Evolutionary conservation across 805 yeast genomes (phyloP), one percentile per base, ranked within the genome.

Genomic region (Soucietia sequanensis): DNA sequence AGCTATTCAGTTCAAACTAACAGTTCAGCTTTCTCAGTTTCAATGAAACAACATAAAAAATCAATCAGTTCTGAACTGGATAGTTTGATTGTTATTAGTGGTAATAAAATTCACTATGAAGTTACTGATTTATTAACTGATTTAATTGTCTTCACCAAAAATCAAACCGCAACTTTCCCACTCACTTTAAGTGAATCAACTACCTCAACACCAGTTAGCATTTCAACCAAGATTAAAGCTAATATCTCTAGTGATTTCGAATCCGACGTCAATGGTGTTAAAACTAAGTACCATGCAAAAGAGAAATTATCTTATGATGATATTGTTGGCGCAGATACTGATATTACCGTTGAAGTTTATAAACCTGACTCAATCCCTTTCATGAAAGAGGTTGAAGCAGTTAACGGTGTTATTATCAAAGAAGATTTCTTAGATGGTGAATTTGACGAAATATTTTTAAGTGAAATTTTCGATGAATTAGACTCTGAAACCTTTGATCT

Each of bases 1-100:
- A 42, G 31, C 33, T 51, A 47, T 34, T 45, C 48, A 31, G 35
- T 49, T 25, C 40, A 30, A 16, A 35, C 46, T 18, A 48, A 51
- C n/a, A 27, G 47, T 10, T 32, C 38, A 3, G 30, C 39, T 6
- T 28, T 41, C 28, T 33, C 49, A 10, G 28, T 46, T 27, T 34
- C 36, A 22, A 46, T 45, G 30, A 40, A 44, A 24, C 30, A 23
- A 16, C 17, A 17, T 19, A 27, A 27, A n/a, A 14, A 8, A 7
- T 38, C 38, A 12, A n/a, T 35, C 14, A 18, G 41, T 12, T 38
- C 39, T 20, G 41, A 28, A n/a, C 20, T 37, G 5, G 18, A 32
- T 1, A 27, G 30, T 15, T 16, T 43, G 6, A 25, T 24, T 31
- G 32, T 31, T 6, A 28, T 43, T 20, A 21, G 32, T 28, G 46